Conservation (phyloP, 208 protist genomes). For the Angomonas deanei region DNA sequence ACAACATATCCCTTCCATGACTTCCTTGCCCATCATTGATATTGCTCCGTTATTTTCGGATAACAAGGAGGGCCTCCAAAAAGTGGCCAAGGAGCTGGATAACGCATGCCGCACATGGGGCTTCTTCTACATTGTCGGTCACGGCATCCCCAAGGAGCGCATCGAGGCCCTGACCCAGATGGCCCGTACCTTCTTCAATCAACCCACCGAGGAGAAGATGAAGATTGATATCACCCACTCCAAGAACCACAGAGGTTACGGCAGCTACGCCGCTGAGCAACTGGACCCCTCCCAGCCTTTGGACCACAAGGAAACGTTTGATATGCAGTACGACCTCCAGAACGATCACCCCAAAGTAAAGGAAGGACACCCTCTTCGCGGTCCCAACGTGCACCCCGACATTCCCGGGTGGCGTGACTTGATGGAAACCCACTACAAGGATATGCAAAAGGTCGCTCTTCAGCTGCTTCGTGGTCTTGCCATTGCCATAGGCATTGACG, state of each 20-base stretch:
- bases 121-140: constrained; percentile 81
- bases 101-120: constrained; percentile 67
- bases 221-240: constrained; percentile 64
- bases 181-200: constrained; percentile 48
- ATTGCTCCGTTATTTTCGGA: constrained; percentile 50
- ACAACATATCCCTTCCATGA: constrained; percentile 2
- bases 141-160: constrained; percentile 43
- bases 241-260: constrained; percentile 54
- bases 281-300: constrained; percentile 36
- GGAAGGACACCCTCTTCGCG: constrained; percentile 55
- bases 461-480: constrained; percentile 55
- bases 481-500: constrained; percentile 41
- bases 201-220: constrained; percentile 59
- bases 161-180: constrained; percentile 38
- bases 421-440: constrained; percentile 52
- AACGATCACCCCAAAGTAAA: constrained; percentile 52
- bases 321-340: constrained; percentile 51
- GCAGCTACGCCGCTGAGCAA: constrained; percentile 39
- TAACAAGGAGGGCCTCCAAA: constrained; percentile 23
- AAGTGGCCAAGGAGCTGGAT: constrained; percentile 56
- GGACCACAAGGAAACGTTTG: constrained; percentile 72
- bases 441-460: constrained; percentile 45
- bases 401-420: constrained; percentile 45
- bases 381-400: constrained; percentile 52
- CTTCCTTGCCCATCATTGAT: constrained; percentile 65